A percentile compares a stretch with the other conserved stretches of the same genome.
Conservation (phyloP, 2,329 filamentous ascomycete species). For the Colletotrichum coccodes region DNA sequence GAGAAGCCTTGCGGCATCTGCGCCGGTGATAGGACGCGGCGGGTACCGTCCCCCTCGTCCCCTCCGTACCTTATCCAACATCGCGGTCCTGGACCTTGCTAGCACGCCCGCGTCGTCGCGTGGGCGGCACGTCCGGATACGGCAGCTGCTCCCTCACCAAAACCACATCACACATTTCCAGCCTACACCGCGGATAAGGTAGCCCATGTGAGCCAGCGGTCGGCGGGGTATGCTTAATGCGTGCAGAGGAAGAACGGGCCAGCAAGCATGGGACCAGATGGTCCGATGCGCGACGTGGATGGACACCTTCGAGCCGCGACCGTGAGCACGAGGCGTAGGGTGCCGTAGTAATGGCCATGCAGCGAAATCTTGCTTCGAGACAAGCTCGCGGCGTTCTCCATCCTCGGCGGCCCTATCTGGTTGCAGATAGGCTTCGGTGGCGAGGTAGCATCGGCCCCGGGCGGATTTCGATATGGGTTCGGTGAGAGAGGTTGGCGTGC, state of each 20-base stretch:
- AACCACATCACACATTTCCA: background rate
- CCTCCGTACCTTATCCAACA: slow-evolving; percentile 8
- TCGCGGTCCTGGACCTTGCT: slow-evolving; percentile 1
- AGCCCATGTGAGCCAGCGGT: slow-evolving; percentile 13
- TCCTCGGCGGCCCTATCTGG: slow-evolving; percentile 8
- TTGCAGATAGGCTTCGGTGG: background rate
- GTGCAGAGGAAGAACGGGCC: background rate
- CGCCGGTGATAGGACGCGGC: background rate
- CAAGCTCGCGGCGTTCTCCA: background rate
- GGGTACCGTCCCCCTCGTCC: background rate
- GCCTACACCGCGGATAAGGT: background rate
- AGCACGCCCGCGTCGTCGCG: slow-evolving; percentile 3
- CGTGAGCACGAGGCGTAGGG: background rate
- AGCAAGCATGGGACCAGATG: background rate
- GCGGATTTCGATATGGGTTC: slow-evolving; percentile 15
- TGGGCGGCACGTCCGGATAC: slow-evolving; percentile 5
- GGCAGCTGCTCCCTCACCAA: background rate
- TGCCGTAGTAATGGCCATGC: slow-evolving; percentile 9
- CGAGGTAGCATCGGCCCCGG: slow-evolving; percentile 8
- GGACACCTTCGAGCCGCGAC: background rate
- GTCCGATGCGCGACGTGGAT: background rate
- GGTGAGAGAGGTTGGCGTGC: slow-evolving; percentile 9
- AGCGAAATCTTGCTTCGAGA: background rate
- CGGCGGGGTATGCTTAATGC: slow-evolving; percentile 14
- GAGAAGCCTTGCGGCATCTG: background rate